Conservation (phyloP, 2,329 filamentous ascomycete genomes). For the Sarocladium brachiariae region DNA sequence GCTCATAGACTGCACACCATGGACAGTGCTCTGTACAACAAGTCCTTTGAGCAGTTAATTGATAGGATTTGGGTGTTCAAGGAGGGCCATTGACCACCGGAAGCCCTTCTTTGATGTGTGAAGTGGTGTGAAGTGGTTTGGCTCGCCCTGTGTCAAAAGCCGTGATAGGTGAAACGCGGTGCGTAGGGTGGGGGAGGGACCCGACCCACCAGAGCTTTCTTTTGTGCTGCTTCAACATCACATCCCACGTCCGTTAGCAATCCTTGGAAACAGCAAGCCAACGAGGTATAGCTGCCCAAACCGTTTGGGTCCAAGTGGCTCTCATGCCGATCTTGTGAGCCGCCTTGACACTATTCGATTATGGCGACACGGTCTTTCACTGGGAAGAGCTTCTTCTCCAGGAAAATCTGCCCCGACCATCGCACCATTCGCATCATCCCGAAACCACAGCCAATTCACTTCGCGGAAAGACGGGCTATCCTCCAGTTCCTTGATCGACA, state of each 20-base stretch:
- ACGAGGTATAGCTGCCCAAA: no score
- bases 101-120: not conserved
- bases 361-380: not conserved
- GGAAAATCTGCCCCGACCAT: slow-evolving; percentile 4
- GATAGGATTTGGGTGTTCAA: not conserved
- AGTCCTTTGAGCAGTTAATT: no score
- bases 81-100: not conserved
- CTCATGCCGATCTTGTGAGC: not conserved
- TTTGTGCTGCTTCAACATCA: not conserved
- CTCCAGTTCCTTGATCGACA: slow-evolving; percentile 43
- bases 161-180: not conserved
- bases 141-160: not conserved
- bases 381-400: not conserved
- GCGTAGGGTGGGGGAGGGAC: no score
- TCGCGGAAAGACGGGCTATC: slow-evolving; percentile 49
- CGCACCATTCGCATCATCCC: slow-evolving; percentile 44
- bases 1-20: not conserved
- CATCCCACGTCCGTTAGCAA: no score
- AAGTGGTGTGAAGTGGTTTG: not conserved
- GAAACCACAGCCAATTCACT: slow-evolving; percentile 41
- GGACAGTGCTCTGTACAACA: not conserved
- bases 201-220: slow-evolving; percentile 4
- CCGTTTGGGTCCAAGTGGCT: not conserved
- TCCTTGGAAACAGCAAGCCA: no score
- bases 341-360: no score